Percentiles rank a stretch among this genome's conserved stretches.
phyloP scores from a whole-genome alignment of 306 rosid genomes.

The Dalbergia oliveri region DNA sequence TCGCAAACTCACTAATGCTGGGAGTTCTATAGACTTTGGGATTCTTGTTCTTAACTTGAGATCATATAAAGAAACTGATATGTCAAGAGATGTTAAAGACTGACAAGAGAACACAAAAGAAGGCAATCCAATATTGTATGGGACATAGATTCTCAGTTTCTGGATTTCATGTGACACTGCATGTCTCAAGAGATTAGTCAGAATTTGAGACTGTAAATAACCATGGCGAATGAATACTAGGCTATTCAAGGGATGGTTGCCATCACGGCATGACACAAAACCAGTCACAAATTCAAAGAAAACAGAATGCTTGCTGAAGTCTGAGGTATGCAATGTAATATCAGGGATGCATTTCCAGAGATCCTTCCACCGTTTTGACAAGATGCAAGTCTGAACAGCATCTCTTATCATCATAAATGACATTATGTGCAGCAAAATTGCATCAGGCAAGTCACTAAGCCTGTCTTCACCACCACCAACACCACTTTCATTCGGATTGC shows the following conservation, averaged over 20 bases:
- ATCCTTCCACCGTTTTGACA: not conserved
- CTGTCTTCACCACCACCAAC: not conserved
- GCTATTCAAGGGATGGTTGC: not conserved
- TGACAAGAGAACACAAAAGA: slow-evolving; percentile 22
- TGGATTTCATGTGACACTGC: not conserved
- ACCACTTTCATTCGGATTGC: not conserved
- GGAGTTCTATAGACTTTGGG: slow-evolving; percentile 30
- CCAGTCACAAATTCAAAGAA: slow-evolving; percentile 28
- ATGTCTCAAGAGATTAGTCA: slow-evolving; percentile 23
- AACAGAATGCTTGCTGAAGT: not conserved
- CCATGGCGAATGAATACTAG: slow-evolving; percentile 20
- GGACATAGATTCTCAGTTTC: slow-evolving; percentile 22
- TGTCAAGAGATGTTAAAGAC: slow-evolving; percentile 17
- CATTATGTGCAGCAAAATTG: slow-evolving; percentile 9
- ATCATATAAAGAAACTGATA: slow-evolving; percentile 30
- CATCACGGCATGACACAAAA: slow-evolving; percentile 19
- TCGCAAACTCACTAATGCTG: not conserved
- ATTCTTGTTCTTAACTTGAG: not conserved
- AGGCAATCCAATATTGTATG: slow-evolving; percentile 22
- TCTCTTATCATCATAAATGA: not conserved
- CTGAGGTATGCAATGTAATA: slow-evolving; percentile 12
- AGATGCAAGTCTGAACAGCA: slow-evolving; percentile 5
- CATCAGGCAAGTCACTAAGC: slow-evolving; percentile 6
- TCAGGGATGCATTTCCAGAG: slow-evolving; percentile 23
- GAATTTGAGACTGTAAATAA: not conserved